These are phyloP conservation scores for Saccharomycopsis hybrid DNA, from an alignment of 1,139 yeast species.

Conservation along the genomic window DNA sequence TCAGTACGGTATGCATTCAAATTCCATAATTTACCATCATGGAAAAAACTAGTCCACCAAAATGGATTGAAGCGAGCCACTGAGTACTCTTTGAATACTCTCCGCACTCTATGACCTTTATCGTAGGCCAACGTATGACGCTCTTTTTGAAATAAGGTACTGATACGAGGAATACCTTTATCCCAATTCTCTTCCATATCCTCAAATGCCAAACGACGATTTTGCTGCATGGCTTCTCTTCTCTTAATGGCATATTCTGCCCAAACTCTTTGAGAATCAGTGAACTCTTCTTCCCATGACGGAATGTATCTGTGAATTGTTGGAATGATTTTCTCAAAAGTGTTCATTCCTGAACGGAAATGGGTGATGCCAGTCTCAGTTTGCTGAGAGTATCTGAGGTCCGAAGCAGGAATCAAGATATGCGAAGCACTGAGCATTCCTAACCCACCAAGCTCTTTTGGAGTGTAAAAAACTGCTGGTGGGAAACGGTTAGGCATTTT, in stretches of 20 bases:
- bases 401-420: constrained; percentile 89
- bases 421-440: constrained; percentile 98
- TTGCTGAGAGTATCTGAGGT: constrained; percentile 84
- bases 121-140: constrained; percentile 93
- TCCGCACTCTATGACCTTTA: constrained; percentile 83
- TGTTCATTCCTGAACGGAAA: constrained; percentile 90
- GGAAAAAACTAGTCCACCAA: constrained; percentile 94
- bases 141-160: constrained; percentile 91
- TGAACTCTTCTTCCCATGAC: constrained; percentile 94
- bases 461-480: constrained; percentile 97
- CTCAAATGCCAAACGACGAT: constrained; percentile 82
- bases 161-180: constrained; percentile 91
- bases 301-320: constrained; percentile 89
- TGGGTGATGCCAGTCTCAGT: constrained; percentile 94
- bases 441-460: constrained; percentile 93
- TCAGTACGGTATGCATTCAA: constrained; percentile 89
- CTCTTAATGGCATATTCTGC: constrained; percentile 91
- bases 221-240: constrained; percentile 80
- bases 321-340: constrained; percentile 78
- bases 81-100: constrained; percentile 70
- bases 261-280: constrained; percentile 96
- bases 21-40: constrained; percentile 96
- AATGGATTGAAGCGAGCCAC: constrained; percentile 75
- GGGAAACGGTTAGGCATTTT: constrained; percentile 99
- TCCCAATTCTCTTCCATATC: constrained; percentile 96